Percentiles rank a stretch among this genome's conserved stretches.
Evolutionary conservation across 2,329 filamentous ascomycete genomes (phyloP).

Genomic region (Colletotrichum higginsianum): DNA sequence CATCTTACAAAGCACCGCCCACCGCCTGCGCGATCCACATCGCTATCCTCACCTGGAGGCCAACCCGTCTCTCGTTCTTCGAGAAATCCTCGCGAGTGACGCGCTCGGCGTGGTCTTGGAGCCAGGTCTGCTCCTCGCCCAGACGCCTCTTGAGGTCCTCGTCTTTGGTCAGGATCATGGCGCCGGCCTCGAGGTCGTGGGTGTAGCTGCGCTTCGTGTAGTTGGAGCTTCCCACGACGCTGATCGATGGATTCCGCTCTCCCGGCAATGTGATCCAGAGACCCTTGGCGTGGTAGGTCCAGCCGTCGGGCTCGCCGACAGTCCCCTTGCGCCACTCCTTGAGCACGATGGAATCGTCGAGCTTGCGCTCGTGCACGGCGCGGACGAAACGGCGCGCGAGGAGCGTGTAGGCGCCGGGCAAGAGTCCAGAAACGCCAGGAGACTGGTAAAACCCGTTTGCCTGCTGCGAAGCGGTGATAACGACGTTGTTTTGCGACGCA

Average conservation of each 20-base stretch:
- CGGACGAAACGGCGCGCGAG: conserved; percentile 87
- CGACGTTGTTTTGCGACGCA: conserved; percentile 78
- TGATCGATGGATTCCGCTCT: conserved; percentile 79
- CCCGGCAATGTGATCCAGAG: conserved; percentile 86
- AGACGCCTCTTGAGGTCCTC: conserved; percentile 78
- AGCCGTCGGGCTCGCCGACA: conserved; percentile 85
- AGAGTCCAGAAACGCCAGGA: conserved; percentile 87
- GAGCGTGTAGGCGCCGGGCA: conserved; percentile 93
- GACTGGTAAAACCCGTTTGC: conserved; percentile 97
- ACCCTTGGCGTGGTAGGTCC: conserved; percentile 99
- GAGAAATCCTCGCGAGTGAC: conserved; percentile 86
- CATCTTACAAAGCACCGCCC: conserved; percentile 84
- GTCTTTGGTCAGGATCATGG: conserved; percentile 86
- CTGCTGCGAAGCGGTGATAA: conserved; percentile 92
- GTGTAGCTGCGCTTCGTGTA: conserved; percentile 96
- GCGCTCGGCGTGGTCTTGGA: conserved; percentile 80
- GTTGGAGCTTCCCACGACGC: conserved; percentile 91
- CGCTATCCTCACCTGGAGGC: conserved; percentile 85
- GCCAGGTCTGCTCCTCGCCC: conserved; percentile 84
- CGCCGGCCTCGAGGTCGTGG: conserved; percentile 91
- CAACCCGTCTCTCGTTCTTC: conserved; percentile 85
- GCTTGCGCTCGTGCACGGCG: conserved; percentile 62
- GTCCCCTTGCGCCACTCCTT: conserved; percentile 91
- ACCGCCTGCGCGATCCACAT: conserved; percentile 95
- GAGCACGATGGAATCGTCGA: conserved; percentile 74